Evolutionary conservation across 2,329 filamentous ascomycete genomes (phyloP), one percentile per base, ranked within the genome.

Genomic region (Phialocephala sp.): DNA sequence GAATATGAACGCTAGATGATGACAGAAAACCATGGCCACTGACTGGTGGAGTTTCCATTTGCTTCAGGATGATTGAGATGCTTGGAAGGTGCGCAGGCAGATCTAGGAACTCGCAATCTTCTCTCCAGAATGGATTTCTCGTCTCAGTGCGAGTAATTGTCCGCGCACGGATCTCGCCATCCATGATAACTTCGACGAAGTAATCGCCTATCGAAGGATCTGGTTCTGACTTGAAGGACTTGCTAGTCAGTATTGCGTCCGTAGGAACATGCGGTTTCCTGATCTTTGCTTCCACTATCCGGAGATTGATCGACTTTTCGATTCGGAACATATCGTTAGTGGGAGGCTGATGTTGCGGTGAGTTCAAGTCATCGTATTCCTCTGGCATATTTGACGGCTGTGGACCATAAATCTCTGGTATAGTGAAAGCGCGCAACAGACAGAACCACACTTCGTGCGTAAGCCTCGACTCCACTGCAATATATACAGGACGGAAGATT

Each of bases 391-490:
- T 66, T 8, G 61, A 59, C 37, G 43, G 58, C 50, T 69, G 67
- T 15, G 73, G 72, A 0, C 75, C 92, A 75, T 97, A 98, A 14
- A 98, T 84, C 72, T 97, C 93, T 0, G 95, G 94, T 55, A 97
- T 89, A 0, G 94, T 93, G 77, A 97, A 97, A 0, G 94, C 93
- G 68, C 94, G 88, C 36, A 99, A 79, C 11, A 99, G 82, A 8
- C 97, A 94, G 73, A 97, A 94, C 95, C 95, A 99, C 14, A 97
- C 95, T 76, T 99, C 95, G 73, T 96, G 97, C n/a, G 97, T 83
- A 8, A 97, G 88, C 50, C 94, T 87, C 32, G 88, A 94, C 72
- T 98, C 94, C 54, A 97, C 80, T 3, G 92, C 91, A 39, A 99
- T 83, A 76, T 97, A 97, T 41, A 98, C 89, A 0, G 95, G 94